Base-by-base conservation (phyloP, 2,329 filamentous ascomycete genomes). In the Calonectria honghensis region DNA sequence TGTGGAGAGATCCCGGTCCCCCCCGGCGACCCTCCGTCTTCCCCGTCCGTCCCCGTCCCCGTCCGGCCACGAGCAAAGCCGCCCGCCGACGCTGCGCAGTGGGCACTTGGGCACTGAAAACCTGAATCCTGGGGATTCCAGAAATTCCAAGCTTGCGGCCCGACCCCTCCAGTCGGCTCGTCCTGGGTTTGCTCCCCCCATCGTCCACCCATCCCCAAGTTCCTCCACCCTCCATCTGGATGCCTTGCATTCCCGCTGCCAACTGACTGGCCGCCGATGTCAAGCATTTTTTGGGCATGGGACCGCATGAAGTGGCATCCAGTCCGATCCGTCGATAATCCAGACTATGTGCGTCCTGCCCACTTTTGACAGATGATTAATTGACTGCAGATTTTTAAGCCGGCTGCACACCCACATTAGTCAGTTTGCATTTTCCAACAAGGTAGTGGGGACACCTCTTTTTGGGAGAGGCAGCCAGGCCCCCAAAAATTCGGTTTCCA, bases 1-100 rank as follows among this genome's bases (percentile, higher is more conserved):
- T 73, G 72, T 72, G 72, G 72, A 72, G 72, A 73, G 68, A 72
- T 68, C 68, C 72, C 72, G 72, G 68, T 65, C 67, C 52, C 51
- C 68, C 41, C 37, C 41, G 39, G 39, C 61, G 27, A n/a, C 65
- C 41, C 27, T 48, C 45, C 54, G 52, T 68, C 52, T 27, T 63
- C 41, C 32, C 64, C 37, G 51, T 50, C 51, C 66, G 72, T 66
- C 59, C 54, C 70, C 64, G 57, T 69, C 65, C 51, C 65, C 65
- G 65, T 68, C 51, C 65, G 65, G 65, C 59, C 59, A 68, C 48
- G 71, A 63, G 67, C 54, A 39, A 54, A 57, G 71, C 71, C 71
- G 71, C 37, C 31, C 50, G 35, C 71, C 71, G 65, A 59, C 57
- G 64, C 45, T 65, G 65, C 27, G 68, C 45, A 61, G 68, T 63